Evolutionary conservation across 441 rosid species (phyloP), one percentile per base, ranked within the genome.

Genomic region (Biscutella laevigata): DNA sequence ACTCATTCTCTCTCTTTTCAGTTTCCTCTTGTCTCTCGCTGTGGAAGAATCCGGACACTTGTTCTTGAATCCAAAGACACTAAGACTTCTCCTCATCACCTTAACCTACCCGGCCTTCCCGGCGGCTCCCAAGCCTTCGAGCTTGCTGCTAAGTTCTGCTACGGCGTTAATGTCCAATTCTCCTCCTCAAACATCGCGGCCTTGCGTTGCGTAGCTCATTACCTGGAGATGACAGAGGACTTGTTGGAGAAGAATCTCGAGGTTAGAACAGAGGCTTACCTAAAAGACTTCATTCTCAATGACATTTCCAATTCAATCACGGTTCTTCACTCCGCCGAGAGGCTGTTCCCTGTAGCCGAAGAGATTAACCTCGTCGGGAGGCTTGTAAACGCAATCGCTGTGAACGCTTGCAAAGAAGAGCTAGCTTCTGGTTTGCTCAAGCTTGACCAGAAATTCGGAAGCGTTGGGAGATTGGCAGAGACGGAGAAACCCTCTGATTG

Each of bases 61-160:
- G 45, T 90, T 48, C n/a, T 70, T 11, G 92, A 90, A 11, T 70
- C 83, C 1, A 90, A 84, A 61, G 97, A 86, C 33, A 59, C 75
- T 2, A 86, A n/a, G n/a, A n/a, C n/a, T n/a, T n/a, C n/a, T n/a
- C n/a, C n/a, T n/a, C n/a, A n/a, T n/a, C n/a, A 78, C 65, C 54
- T 86, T 10, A 81, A 40, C 69, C 77, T 90, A 36, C 38, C 78
- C 4, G 65, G 66, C 4, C 74, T 84, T 24, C 97, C 97, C 0
- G 97, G 95, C 14, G 95, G 91, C 55, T 59, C 89, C 10, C 95
- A 86, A 67, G 86, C 91, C 2, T 90, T 90, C 38, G 97, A 86
- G 62, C 75, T 76, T 4, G 97, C 95, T 16, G 97, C 97, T 7
- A 89, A 89, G 71, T 86, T 89, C 80, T 89, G 95, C 46, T 90